Evolutionary conservation across 768 basidiomycete species (phyloP).

Genomic region (Calocera cornea): DNA sequence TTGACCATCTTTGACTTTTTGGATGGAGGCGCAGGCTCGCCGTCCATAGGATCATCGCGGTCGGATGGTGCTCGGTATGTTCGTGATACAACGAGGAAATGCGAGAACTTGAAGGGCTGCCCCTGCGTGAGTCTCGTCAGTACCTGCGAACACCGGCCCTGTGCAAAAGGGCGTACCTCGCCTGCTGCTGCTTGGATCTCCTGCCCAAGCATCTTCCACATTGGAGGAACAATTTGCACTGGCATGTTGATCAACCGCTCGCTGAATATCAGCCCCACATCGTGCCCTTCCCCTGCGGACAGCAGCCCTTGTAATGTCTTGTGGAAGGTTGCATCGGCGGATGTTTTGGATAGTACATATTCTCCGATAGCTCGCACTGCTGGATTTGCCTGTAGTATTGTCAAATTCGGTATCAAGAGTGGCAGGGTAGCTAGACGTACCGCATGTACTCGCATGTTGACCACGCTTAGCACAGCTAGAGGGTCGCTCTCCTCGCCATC

Average conservation of each 20-base stretch:
- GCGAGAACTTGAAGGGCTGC: conserved; percentile 55
- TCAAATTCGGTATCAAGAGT: not conserved
- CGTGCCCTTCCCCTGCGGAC: conserved; percentile 23
- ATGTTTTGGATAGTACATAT: conserved; percentile 54
- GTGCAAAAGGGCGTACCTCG: conserved; percentile 35
- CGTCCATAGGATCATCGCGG: conserved; percentile 37
- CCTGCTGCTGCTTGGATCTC: conserved; percentile 64
- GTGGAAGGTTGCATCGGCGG: conserved; percentile 38
- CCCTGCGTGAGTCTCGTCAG: conserved; percentile 24
- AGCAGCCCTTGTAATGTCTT: conserved; percentile 42
- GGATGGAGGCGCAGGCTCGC: conserved; percentile 19
- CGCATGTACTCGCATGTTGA: conserved; percentile 61
- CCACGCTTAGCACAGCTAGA: conserved; percentile 69
- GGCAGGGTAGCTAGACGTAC: conserved; percentile 27
- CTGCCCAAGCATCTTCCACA: conserved; percentile 77
- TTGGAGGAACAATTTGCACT: conserved; percentile 77
- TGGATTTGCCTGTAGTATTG: conserved; percentile 43
- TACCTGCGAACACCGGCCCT: not conserved
- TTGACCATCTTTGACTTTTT: conserved; percentile 28
- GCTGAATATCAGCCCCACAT: conserved; percentile 68
- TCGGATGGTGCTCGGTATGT: conserved; percentile 65
- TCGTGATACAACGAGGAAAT: conserved; percentile 63
- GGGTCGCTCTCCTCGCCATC: conserved; percentile 85
- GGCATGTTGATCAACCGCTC: conserved; percentile 94
- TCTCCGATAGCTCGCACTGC: conserved; percentile 54